These are phyloP conservation scores for Nakazawaea wickerhamii DNA, from an alignment of 805 yeast genomes.

Conservation along the genomic window DNA sequence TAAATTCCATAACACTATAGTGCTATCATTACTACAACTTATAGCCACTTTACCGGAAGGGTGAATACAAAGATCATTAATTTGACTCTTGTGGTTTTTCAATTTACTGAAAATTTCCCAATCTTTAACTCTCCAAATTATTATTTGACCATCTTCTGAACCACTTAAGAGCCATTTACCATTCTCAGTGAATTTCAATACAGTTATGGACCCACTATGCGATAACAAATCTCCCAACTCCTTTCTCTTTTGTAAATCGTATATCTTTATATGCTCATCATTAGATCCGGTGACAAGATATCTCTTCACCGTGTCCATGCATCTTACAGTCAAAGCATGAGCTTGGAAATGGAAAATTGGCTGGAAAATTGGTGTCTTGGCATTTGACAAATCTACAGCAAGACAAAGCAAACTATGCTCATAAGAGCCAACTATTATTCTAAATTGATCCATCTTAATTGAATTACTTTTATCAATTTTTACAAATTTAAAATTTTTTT, in stretches of 20 bases:
- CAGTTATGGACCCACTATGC: slow-evolving; percentile 85
- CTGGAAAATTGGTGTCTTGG: slow-evolving; percentile 62
- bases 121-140: slow-evolving; percentile 93
- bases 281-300: slow-evolving; percentile 91
- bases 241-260: slow-evolving; percentile 88
- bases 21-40: slow-evolving; percentile 79
- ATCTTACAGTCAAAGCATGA: slow-evolving; percentile 81
- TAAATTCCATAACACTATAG: slow-evolving; percentile 87
- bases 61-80: slow-evolving; percentile 84
- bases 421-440: slow-evolving; percentile 91
- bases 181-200: slow-evolving; percentile 63
- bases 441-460: slow-evolving; percentile 37
- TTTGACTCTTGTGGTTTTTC: slow-evolving; percentile 82
- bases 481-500: not conserved
- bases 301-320: slow-evolving; percentile 76
- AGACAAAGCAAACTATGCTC: slow-evolving; percentile 89
- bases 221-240: slow-evolving; percentile 87
- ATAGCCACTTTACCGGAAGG: slow-evolving; percentile 88
- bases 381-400: slow-evolving; percentile 54
- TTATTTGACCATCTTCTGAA: slow-evolving; percentile 83
- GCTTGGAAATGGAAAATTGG: slow-evolving; percentile 97
- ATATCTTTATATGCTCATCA: slow-evolving; percentile 92
- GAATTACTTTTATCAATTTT: slow-evolving; percentile 1
- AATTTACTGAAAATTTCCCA: slow-evolving; percentile 90
- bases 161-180: slow-evolving; percentile 91